A percentile compares a stretch with the other conserved stretches of the same genome.
These are phyloP conservation scores for Cyberlindnera americana DNA, from an alignment of 805 yeast species.

Conservation along the genomic window DNA sequence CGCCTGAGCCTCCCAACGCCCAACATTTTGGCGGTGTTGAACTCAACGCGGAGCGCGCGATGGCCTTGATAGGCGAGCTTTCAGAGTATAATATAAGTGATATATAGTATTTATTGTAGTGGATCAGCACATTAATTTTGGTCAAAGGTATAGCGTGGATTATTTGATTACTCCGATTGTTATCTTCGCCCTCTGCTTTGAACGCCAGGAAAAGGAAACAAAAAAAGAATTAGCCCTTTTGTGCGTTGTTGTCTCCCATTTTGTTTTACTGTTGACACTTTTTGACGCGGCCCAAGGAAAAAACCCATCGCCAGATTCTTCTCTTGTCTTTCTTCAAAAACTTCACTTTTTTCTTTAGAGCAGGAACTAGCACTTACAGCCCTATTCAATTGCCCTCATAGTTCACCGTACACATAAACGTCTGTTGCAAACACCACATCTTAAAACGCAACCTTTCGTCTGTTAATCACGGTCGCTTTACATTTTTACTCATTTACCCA, in stretches of 20 bases:
- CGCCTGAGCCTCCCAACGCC: slow-evolving; percentile 18
- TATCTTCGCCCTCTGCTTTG: no score
- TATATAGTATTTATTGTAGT: not conserved
- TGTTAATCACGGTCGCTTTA: slow-evolving; percentile 1
- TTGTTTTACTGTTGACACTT: slow-evolving; percentile 10
- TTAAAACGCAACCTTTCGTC: not conserved
- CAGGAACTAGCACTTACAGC: not conserved
- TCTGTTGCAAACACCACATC: slow-evolving; percentile 1
- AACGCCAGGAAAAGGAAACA: no score
- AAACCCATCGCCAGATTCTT: slow-evolving; percentile 13
- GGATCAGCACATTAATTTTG: not conserved
- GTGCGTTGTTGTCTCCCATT: not conserved
- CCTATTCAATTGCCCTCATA: slow-evolving; percentile 8
- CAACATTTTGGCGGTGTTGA: slow-evolving; percentile 18
- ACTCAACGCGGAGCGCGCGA: slow-evolving; percentile 3
- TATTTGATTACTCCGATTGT: no score
- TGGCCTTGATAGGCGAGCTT: no score
- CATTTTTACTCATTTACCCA: not conserved
- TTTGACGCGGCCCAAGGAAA: slow-evolving; percentile 10
- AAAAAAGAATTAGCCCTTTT: no score
- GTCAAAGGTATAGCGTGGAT: no score
- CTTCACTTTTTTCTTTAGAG: slow-evolving; percentile 4
- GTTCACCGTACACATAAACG: not conserved
- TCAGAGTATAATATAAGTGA: no score
- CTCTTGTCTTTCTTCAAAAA: slow-evolving; percentile 2